phyloP scores from a whole-genome alignment of 495 filamentous ascomycete genomes.

The Pyrenula aspistea region DNA sequence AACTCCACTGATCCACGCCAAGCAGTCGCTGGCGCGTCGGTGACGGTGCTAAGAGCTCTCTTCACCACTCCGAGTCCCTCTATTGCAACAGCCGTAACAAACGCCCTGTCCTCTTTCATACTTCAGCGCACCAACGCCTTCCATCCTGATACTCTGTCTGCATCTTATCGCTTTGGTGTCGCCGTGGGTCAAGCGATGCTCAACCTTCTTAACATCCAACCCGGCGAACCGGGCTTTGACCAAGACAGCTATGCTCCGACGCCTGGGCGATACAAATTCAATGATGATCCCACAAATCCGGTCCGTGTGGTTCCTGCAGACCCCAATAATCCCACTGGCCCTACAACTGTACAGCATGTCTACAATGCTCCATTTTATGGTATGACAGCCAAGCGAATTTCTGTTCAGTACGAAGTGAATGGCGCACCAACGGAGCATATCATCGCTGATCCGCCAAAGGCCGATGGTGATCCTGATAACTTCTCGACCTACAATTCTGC shows the following conservation, averaged over 20 bases:
- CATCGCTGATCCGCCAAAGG: constrained; percentile 19
- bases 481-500: constrained; percentile 13
- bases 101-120: constrained; percentile 5
- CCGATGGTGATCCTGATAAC: constrained; percentile 10
- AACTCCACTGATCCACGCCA: no score
- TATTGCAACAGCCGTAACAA: constrained; percentile 6
- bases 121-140: constrained; percentile 1
- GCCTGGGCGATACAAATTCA: constrained; percentile 14
- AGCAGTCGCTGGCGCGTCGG: no score
- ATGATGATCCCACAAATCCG: constrained; percentile 23
- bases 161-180: constrained; percentile 15
- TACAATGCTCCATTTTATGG: constrained; percentile 19
- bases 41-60: no score
- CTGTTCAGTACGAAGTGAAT: constrained; percentile 13
- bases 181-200: constrained; percentile 15
- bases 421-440: constrained; percentile 12
- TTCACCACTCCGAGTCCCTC: constrained; percentile 8
- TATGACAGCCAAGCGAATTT: constrained; percentile 13
- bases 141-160: constrained; percentile 6
- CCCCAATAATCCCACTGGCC: constrained; percentile 16
- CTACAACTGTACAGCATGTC: constrained; percentile 10
- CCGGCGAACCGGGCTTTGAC: constrained; percentile 6
- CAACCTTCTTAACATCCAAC: constrained; percentile 9
- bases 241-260: constrained; percentile 11
- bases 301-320: constrained; percentile 17